Base-by-base conservation (phyloP, 2,329 filamentous ascomycete genomes). In the Hymenoscyphus occultus region DNA sequence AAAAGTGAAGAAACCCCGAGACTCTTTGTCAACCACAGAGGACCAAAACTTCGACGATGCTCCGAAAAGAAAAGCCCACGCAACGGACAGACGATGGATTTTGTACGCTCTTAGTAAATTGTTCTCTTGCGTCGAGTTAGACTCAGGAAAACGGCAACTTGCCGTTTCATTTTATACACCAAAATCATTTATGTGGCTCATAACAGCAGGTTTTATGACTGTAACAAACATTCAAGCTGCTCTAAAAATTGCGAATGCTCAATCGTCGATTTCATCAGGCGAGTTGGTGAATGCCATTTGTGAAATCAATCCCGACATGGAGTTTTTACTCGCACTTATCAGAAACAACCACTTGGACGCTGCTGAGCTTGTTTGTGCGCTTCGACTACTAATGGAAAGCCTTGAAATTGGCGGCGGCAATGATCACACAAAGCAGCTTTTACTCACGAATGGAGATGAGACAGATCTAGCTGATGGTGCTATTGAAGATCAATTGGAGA, bases 381-480 rank as follows among this genome's bases (percentile, higher is more conserved):
- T 93, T 61, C 84, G 86, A 62, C 78, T 84, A 1, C 79, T 93
- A 16, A 89, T 93, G 80, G 82, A 85, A 58, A 92, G 87, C 70
- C 82, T 93, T 51, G 88, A 89, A 66, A 75, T 87, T n/a, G 62
- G 75, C 32, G 73, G 70, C 40, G 71, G 74, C 19, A 68, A 68
- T 59, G 32, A 68, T 13, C 65, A 59, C n/a, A 65, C 65, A 10
- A 71, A 69, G 59, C 70, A 71, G 61, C 59, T 60, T 2, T 64
- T 75, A 2, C 68, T 76, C 14, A 73, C 71, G 9, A 72, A 71
- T 63, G 72, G 69, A 5, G 67, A 71, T 16, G 63, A 64, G 1
- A 1, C 58, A 5, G 62, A 67, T 22, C 13, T 67, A 3, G 58
- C 54, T 10, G 63, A 69, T 42, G 67, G 58, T 7, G 68, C 72